A percentile compares a stretch with the other conserved stretches of the same genome.
Evolutionary conservation across 257 asterid species (phyloP).

Genomic region (Fraxinus quadrangulata): DNA sequence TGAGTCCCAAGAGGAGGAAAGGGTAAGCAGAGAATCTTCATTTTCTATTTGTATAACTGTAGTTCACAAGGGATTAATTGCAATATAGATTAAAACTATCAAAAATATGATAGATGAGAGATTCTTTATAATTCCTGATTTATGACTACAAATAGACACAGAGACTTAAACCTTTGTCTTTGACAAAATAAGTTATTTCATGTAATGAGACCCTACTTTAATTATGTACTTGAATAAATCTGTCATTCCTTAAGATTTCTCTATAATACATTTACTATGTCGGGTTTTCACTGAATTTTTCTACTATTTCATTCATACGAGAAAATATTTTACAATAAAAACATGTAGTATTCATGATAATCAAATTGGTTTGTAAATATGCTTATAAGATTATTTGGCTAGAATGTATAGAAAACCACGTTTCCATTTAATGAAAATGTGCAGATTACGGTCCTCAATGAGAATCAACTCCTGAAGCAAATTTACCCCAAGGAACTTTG

Average conservation of each 20-base stretch:
- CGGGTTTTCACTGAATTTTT: not conserved
- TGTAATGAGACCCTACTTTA: not conserved
- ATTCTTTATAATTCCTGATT: constrained; percentile 27
- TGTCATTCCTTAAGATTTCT: not conserved
- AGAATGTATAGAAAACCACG: not conserved
- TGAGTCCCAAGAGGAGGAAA: constrained; percentile 71
- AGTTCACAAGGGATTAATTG: not conserved
- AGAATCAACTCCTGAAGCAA: too few relatives aligned
- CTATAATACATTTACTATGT: not conserved
- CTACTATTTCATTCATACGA: not conserved
- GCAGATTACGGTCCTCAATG: too few relatives aligned
- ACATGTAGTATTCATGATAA: not conserved
- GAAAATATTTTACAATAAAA: not conserved
- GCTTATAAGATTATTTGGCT: not conserved
- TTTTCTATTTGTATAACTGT: constrained; percentile 25
- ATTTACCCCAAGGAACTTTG: too few relatives aligned
- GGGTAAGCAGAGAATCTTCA: constrained; percentile 33
- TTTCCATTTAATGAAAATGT: too few relatives aligned
- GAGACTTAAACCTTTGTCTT: not conserved
- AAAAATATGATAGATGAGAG: not conserved
- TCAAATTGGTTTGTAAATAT: not conserved
- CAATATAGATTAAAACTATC: constrained; percentile 2
- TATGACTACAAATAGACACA: constrained; percentile 25
- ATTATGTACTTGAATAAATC: not conserved
- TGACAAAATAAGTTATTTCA: not conserved